These are phyloP conservation scores for Stylonectria norvegica DNA, from an alignment of 2,329 filamentous ascomycete species.

Conservation along the genomic window DNA sequence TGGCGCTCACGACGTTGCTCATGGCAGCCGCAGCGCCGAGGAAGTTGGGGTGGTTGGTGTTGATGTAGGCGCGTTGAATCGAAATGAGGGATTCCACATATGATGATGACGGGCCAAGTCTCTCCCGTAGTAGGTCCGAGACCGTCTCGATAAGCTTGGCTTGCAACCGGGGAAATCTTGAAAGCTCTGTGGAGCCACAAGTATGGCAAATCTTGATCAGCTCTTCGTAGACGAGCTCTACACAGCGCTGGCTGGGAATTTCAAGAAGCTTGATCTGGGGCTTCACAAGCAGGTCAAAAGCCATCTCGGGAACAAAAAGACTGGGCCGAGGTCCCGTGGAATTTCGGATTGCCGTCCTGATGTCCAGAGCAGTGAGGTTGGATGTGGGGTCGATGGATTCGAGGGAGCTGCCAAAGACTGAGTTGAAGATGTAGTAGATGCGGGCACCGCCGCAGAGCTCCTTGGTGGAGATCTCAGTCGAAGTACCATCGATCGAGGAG, in stretches of 20 bases:
- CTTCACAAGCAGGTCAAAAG: slow-evolving; percentile 95
- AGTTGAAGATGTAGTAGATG: slow-evolving; percentile 99
- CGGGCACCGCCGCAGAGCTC: slow-evolving; percentile 91
- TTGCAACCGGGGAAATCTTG: slow-evolving; percentile 86
- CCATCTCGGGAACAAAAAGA: slow-evolving; percentile 94
- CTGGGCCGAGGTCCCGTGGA: slow-evolving; percentile 94
- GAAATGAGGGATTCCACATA: slow-evolving; percentile 97
- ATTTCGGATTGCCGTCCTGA: slow-evolving; percentile 95
- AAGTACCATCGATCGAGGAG: slow-evolving; percentile 97
- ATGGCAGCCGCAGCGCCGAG: slow-evolving; percentile 94
- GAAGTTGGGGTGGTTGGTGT: slow-evolving; percentile 99
- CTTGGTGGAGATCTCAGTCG: slow-evolving; percentile 97
- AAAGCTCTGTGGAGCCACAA: slow-evolving; percentile 90
- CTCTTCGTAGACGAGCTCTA: slow-evolving; percentile 97
- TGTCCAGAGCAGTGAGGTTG: slow-evolving; percentile 91
- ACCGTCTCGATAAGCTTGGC: slow-evolving; percentile 98
- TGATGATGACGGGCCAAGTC: slow-evolving; percentile 79
- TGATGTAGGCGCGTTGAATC: slow-evolving; percentile 97
- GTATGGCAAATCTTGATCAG: slow-evolving; percentile 99
- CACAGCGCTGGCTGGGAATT: slow-evolving; percentile 90
- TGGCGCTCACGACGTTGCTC: slow-evolving; percentile 92
- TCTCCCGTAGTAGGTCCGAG: slow-evolving; percentile 88
- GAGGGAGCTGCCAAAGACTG: slow-evolving; percentile 92
- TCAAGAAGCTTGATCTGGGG: slow-evolving; percentile 97
- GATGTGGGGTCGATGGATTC: slow-evolving; percentile 95